Conservation (phyloP, 164 flowering plant species). For the Vitis labrusca region DNA sequence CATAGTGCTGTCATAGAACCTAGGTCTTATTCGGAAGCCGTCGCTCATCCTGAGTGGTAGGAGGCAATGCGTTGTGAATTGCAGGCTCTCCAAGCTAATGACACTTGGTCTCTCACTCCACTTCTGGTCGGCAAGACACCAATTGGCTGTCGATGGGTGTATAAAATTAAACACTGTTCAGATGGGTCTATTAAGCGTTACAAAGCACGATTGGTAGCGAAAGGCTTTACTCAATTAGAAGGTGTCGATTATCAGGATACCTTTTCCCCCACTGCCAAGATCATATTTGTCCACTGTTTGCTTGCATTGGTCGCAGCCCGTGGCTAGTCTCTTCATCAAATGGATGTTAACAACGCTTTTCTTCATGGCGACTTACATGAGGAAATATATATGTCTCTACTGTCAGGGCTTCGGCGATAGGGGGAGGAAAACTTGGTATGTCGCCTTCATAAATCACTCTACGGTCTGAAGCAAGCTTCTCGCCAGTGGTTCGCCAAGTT, state of each 20-base stretch:
- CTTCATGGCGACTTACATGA: not conserved
- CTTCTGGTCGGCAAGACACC: no score
- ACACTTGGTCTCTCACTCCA: not conserved
- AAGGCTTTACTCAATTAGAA: not conserved
- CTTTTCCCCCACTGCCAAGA: not conserved
- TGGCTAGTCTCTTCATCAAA: constrained; percentile 2
- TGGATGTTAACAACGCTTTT: constrained; percentile 1
- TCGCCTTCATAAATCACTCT: not conserved
- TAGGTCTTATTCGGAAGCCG: not conserved
- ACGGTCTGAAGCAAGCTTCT: constrained; percentile 3
- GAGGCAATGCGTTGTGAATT: not conserved
- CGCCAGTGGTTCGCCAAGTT: not conserved
- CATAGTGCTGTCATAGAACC: not conserved
- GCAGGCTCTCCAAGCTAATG: not conserved
- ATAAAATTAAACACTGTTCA: not conserved
- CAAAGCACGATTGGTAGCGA: not conserved
- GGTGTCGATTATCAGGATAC: not conserved
- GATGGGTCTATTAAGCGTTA: not conserved
- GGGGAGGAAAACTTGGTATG: not conserved
- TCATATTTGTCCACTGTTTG: not conserved
- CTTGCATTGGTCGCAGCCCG: not conserved
- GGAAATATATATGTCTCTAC: not conserved
- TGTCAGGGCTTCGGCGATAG: not conserved
- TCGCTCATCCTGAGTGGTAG: not conserved
- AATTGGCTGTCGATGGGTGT: no score